Conservation (phyloP, 2,329 filamentous ascomycete species). For the Alternaria incomplexa region DNA sequence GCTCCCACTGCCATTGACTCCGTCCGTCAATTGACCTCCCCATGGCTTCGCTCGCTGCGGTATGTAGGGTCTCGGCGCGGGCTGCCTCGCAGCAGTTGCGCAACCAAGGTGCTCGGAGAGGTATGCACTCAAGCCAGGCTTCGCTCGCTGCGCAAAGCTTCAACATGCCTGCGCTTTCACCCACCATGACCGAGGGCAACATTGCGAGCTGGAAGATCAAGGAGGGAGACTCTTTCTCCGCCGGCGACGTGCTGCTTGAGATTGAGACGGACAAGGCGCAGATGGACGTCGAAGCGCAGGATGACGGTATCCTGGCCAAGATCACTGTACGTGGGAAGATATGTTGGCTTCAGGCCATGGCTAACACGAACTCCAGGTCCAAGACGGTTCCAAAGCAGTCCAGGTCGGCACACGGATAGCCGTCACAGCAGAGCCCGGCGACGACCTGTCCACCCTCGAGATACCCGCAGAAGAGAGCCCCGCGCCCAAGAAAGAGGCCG, state of each 20-base stretch:
- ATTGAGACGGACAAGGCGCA: conserved; percentile 95
- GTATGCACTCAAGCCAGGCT: conserved; percentile 67
- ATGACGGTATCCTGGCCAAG: conserved; percentile 85
- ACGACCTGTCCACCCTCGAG: conserved; percentile 76
- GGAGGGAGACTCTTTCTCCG: conserved; percentile 81
- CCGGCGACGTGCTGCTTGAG: conserved; percentile 86
- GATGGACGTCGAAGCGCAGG: conserved; percentile 94
- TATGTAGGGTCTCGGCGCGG: conserved; percentile 68
- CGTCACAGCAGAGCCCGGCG: conserved; percentile 79
- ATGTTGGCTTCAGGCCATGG: neutral
- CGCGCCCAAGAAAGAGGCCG: conserved; percentile 47
- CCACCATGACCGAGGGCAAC: conserved; percentile 93
- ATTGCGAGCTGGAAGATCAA: conserved; percentile 86
- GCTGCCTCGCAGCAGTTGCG: conserved; percentile 62
- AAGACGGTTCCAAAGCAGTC: conserved; percentile 76
- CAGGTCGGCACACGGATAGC: conserved; percentile 82
- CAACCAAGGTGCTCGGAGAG: conserved; percentile 62
- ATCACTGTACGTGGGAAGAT: conserved; percentile 61
- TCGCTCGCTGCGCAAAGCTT: conserved; percentile 81
- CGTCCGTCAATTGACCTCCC: conserved; percentile 31
- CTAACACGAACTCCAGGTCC: conserved; percentile 50
- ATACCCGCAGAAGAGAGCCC: conserved; percentile 71
- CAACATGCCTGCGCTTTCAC: conserved; percentile 88
- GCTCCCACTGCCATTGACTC: conserved; percentile 12
- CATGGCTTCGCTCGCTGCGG: conserved; percentile 72